Conservation (phyloP, 257 asterid genomes). For the Solanum gracilifrons region DNA sequence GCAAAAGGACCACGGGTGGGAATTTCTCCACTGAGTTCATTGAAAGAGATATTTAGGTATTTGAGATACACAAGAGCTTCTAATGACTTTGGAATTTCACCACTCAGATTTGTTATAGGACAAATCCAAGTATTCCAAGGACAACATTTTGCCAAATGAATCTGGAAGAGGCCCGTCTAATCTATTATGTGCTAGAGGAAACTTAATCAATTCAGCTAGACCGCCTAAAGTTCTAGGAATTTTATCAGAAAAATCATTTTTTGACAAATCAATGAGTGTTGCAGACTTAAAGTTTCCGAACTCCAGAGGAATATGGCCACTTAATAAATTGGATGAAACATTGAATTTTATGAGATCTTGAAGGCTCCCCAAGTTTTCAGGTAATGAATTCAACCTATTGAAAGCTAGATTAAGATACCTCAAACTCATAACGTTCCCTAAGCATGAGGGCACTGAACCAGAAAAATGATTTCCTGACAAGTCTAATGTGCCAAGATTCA, state of each 20-base stretch:
- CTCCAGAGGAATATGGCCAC: background rate
- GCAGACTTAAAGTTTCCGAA: background rate
- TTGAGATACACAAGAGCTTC: background rate
- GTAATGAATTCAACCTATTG: background rate
- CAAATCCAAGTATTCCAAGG: background rate
- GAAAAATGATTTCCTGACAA: background rate
- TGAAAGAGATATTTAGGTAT: no score
- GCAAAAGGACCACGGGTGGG: no score
- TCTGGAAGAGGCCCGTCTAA: background rate
- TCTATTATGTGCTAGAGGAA: background rate
- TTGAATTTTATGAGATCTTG: background rate
- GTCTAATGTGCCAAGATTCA: background rate
- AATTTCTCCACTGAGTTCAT: no score
- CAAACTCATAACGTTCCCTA: background rate
- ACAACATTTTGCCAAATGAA: background rate
- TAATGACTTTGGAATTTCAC: background rate
- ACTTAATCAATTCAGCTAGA: background rate
- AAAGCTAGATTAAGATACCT: background rate
- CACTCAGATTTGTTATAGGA: no score
- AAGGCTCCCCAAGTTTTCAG: background rate
- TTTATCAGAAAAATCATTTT: background rate
- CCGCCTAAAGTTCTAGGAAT: background rate
- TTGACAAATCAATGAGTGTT: background rate
- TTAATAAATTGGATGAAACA: background rate
- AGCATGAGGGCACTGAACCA: background rate